Evolutionary conservation across 495 filamentous ascomycete genomes (phyloP).

Genomic region (Aspergillus heteromorphus): DNA sequence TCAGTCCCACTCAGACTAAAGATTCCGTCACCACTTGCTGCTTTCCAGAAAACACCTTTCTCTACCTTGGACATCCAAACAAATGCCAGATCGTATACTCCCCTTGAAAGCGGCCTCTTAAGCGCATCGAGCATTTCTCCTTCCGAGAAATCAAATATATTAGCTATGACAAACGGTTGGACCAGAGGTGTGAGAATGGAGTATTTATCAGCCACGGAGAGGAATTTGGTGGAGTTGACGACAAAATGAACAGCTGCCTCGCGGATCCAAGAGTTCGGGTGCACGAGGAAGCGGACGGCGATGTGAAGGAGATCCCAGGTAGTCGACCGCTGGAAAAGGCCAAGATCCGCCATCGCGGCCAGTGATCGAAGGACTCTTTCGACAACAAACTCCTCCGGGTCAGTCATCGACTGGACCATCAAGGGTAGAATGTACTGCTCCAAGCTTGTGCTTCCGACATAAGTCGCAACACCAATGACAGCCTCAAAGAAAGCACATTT

Average conservation of each 20-base stretch:
- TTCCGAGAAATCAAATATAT: constrained; percentile 61
- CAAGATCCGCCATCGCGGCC: constrained; percentile 82
- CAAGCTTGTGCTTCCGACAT: constrained; percentile 77
- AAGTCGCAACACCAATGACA: constrained; percentile 87
- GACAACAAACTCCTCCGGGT: constrained; percentile 92
- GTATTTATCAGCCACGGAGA: constrained; percentile 76
- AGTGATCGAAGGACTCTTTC: constrained; percentile 85
- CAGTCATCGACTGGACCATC: constrained; percentile 94
- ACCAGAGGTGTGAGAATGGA: constrained; percentile 78
- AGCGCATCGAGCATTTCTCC: constrained; percentile 71
- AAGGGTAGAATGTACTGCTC: constrained; percentile 96
- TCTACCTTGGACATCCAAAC: constrained; percentile 81
- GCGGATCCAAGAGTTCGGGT: constrained; percentile 92
- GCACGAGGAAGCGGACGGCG: constrained; percentile 77
- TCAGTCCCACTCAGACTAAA: constrained; percentile 53
- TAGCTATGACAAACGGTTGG: constrained; percentile 72
- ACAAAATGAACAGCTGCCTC: constrained; percentile 83
- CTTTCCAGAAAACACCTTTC: constrained; percentile 80
- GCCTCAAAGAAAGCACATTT: constrained; percentile 97
- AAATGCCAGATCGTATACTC: constrained; percentile 77
- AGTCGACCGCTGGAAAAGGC: constrained; percentile 76
- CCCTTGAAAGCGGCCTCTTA: constrained; percentile 74
- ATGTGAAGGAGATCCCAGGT: constrained; percentile 83
- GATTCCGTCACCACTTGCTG: constrained; percentile 57
- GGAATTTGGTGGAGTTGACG: constrained; percentile 63